These are phyloP conservation scores for Fusarium lateritium DNA, from an alignment of 2,329 filamentous ascomycete genomes.

Conservation along the genomic window DNA sequence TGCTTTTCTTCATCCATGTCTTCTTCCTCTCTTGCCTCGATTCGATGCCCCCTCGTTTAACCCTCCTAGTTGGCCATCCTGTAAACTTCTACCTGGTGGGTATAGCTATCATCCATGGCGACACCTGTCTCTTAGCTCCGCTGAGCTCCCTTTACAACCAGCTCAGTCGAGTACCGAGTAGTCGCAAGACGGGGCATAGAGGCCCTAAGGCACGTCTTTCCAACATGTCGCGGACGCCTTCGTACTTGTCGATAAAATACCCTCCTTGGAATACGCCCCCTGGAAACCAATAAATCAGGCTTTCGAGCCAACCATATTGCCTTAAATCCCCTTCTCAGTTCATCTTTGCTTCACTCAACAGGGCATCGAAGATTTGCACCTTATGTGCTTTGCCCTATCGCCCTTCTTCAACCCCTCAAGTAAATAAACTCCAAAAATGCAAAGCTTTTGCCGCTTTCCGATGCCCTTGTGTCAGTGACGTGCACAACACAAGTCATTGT, in stretches of 20 bases:
- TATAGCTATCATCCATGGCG: constrained; percentile 13
- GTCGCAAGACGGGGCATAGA: constrained; percentile 16
- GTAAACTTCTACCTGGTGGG: constrained; percentile 6
- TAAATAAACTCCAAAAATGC: constrained; percentile 5
- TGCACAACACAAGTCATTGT: constrained; percentile 20
- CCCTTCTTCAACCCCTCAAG: constrained; percentile 5
- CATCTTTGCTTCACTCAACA: constrained; percentile 24
- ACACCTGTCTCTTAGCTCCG: neutral
- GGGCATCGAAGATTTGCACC: constrained; percentile 38
- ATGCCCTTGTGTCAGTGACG: constrained; percentile 14
- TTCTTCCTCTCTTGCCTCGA: constrained; percentile 23
- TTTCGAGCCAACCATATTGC: constrained; percentile 22
- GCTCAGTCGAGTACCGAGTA: neutral
- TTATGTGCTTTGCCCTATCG: constrained; percentile 18
- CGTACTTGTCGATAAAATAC: constrained; percentile 26
- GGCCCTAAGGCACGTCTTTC: constrained; percentile 36
- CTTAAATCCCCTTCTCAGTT: constrained; percentile 13
- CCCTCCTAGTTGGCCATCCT: constrained; percentile 7
- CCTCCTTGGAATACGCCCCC: constrained; percentile 31
- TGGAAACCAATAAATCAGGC: constrained; percentile 41
- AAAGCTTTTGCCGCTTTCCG: constrained; percentile 14
- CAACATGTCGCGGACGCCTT: constrained; percentile 36
- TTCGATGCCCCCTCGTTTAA: neutral
- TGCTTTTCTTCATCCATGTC: constrained; percentile 46
- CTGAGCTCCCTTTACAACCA: neutral